Conservation (phyloP, 2,329 filamentous ascomycete genomes). For the Scedosporium apiospermum region DNA sequence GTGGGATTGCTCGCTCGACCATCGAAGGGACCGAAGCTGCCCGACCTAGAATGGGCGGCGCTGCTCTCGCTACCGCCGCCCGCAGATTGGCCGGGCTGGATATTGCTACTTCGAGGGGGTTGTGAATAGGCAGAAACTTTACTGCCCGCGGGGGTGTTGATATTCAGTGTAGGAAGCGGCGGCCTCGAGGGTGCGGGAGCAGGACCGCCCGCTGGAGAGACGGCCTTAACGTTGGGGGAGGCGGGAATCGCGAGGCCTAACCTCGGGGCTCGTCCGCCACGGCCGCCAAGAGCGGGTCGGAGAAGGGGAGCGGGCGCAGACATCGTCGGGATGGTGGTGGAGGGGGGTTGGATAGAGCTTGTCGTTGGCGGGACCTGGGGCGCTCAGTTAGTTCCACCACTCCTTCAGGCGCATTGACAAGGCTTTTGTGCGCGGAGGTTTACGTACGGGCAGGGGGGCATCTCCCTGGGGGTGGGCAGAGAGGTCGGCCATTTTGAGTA, state of each 20-base stretch:
- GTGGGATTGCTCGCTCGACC: conserved; percentile 71
- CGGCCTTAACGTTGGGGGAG: conserved; percentile 72
- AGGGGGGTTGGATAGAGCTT: conserved; percentile 13
- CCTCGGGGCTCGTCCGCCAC: conserved; percentile 59
- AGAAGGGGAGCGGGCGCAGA: conserved; percentile 71
- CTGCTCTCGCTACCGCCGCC: conserved; percentile 74
- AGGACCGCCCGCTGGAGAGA: conserved; percentile 24
- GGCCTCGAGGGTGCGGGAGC: conserved; percentile 29
- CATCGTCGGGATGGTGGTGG: conserved; percentile 46
- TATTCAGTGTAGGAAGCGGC: conserved; percentile 66
- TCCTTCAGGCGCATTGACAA: background rate
- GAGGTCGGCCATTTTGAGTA: conserved; percentile 5
- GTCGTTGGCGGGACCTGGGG: conserved; percentile 18
- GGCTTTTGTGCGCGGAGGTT: background rate
- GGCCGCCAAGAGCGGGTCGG: conserved; percentile 68
- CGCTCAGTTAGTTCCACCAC: background rate
- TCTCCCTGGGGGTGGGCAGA: conserved; percentile 5
- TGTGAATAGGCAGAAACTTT: conserved; percentile 60
- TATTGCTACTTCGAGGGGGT: conserved; percentile 4
- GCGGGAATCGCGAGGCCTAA: conserved; percentile 85
- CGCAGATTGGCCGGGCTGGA: conserved; percentile 53
- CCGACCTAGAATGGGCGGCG: conserved; percentile 68
- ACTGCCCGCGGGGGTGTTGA: conserved; percentile 83
- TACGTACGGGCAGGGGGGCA: conserved; percentile 6
- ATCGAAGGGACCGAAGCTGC: conserved; percentile 72